Conservation (phyloP, 164 flowering plant species). For the Vitis amurensis region DNA sequence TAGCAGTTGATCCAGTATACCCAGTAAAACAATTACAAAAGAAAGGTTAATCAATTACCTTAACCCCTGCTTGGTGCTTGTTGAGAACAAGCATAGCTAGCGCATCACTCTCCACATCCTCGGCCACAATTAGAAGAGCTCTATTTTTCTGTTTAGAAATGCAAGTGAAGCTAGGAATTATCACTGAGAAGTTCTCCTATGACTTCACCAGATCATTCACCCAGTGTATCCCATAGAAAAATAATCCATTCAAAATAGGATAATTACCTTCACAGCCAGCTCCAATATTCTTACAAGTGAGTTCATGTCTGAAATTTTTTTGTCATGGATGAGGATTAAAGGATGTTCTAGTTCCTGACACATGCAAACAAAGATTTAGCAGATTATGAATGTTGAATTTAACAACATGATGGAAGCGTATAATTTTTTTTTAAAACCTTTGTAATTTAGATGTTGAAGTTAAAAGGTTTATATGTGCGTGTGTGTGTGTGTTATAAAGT, state of each 20-base stretch:
- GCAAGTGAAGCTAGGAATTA: neutral
- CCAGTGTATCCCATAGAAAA: neutral
- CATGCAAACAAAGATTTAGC: constrained; percentile 13
- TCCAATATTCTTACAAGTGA: constrained; percentile 63
- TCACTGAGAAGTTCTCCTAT: constrained; percentile 3
- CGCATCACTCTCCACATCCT: constrained; percentile 82
- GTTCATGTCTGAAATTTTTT: constrained; percentile 68
- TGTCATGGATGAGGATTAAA: constrained; percentile 74
- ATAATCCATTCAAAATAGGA: neutral
- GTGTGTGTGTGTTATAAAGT: too few species aligned
- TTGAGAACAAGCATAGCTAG: constrained; percentile 74
- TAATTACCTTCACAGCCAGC: constrained; percentile 56
- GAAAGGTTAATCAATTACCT: constrained; percentile 41
- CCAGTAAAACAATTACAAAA: neutral
- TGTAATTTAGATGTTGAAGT: neutral
- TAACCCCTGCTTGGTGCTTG: constrained; percentile 77
- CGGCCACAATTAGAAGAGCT: constrained; percentile 78
- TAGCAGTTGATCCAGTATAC: neutral
- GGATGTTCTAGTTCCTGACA: constrained; percentile 86
- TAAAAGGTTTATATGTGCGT: neutral
- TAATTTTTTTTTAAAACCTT: neutral
- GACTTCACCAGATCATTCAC: neutral
- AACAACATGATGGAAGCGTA: neutral
- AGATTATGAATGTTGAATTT: neutral
- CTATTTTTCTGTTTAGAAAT: constrained; percentile 40